phyloP scores from a whole-genome alignment of 2,329 filamentous ascomycete species.

The Aspergillus texensis region DNA sequence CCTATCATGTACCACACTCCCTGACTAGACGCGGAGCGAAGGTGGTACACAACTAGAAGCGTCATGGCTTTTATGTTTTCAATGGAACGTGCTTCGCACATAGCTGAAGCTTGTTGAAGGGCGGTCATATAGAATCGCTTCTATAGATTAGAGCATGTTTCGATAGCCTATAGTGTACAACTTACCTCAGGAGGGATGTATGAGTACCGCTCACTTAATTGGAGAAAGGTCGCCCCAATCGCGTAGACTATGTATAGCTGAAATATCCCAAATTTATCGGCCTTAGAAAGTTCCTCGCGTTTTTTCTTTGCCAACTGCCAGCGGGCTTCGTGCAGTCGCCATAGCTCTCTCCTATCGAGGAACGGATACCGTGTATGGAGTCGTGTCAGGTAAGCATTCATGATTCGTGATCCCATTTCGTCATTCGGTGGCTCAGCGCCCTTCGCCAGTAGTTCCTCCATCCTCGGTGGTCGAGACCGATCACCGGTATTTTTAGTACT shows the following conservation, averaged over 20 bases:
- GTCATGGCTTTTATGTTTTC: constrained; percentile 58
- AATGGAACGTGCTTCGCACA: constrained; percentile 52
- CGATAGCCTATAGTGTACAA: background rate
- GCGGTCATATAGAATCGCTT: constrained; percentile 55
- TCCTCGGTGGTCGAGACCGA: constrained; percentile 36
- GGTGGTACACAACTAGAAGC: constrained; percentile 54
- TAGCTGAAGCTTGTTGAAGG: constrained; percentile 52
- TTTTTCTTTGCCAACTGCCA: constrained; percentile 41
- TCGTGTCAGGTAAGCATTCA: constrained; percentile 50
- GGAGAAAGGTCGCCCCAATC: constrained; percentile 54
- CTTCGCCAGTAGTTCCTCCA: constrained; percentile 47
- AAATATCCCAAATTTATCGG: constrained; percentile 52
- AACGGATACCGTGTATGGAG: constrained; percentile 56
- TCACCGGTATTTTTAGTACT: constrained; percentile 16
- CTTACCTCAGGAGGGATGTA: constrained; percentile 48
- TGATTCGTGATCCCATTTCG: constrained; percentile 47
- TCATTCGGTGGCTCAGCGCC: constrained; percentile 52
- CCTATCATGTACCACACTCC: constrained; percentile 60
- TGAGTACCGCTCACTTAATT: constrained; percentile 50
- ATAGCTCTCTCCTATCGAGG: constrained; percentile 50
- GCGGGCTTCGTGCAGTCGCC: constrained; percentile 48
- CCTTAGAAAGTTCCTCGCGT: constrained; percentile 35
- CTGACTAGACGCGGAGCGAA: constrained; percentile 54
- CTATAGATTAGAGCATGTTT: background rate
- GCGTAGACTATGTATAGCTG: constrained; percentile 57